Evolutionary conservation across 495 filamentous ascomycete species (phyloP).

Genomic region (Aspergillus wentii): DNA sequence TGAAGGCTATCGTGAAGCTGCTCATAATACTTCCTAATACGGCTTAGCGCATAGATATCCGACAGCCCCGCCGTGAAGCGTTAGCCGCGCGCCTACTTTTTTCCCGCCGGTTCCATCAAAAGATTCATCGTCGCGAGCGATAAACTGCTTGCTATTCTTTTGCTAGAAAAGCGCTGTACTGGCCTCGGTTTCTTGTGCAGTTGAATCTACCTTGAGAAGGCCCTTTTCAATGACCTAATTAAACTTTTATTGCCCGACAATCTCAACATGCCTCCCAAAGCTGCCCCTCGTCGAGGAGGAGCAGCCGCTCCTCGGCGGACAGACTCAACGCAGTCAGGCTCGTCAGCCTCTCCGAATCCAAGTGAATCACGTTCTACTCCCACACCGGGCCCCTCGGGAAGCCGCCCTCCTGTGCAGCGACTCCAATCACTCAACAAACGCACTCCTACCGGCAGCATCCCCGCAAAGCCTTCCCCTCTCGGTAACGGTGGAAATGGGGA

Average conservation of each 20-base stretch:
- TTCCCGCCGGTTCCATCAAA: too few species aligned
- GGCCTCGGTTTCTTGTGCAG: too few species aligned
- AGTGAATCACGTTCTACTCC: slow-evolving; percentile 11
- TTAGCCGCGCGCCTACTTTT: slow-evolving; percentile 6
- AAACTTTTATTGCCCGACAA: too few species aligned
- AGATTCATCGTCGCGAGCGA: too few species aligned
- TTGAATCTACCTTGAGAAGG: too few species aligned
- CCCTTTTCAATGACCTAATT: too few species aligned
- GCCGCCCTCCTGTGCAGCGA: slow-evolving; percentile 35
- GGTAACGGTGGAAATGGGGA: slow-evolving; percentile 14
- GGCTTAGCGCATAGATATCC: not conserved
- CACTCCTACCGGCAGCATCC: slow-evolving; percentile 33
- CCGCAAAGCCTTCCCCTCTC: slow-evolving; percentile 1
- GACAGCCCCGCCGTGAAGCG: not conserved
- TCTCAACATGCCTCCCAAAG: slow-evolving; percentile 44
- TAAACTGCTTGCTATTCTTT: too few species aligned
- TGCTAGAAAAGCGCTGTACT: too few species aligned
- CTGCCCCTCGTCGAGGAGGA: slow-evolving; percentile 26
- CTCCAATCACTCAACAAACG: slow-evolving; percentile 41
- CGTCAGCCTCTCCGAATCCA: slow-evolving; percentile 4
- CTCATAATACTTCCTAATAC: not conserved
- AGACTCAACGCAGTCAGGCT: slow-evolving; percentile 4
- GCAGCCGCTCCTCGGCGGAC: slow-evolving; percentile 9
- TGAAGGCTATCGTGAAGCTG: too few species aligned
- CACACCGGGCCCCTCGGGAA: slow-evolving; percentile 6